Base-by-base conservation (phyloP, 257 asterid species). In the Lantana camara region DNA sequence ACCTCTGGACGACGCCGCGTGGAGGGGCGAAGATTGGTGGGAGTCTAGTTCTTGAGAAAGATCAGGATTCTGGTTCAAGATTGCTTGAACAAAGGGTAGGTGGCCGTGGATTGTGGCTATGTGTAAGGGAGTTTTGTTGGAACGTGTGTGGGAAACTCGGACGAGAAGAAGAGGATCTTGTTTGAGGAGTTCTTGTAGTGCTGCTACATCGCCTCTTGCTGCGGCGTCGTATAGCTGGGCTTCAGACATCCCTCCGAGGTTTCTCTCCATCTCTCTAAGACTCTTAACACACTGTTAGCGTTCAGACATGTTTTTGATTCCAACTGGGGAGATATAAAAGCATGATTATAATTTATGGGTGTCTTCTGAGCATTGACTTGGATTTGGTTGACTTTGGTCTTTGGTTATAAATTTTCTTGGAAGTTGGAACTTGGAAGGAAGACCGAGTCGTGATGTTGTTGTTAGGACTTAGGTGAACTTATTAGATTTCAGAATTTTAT, bases 61-160 rank as follows among this genome's bases (percentile, higher is more conserved):
- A 7, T 19, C 57, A 4, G 77, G 72, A 24, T 67, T 72, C 23
- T 3, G 66, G 1, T 30, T 53, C 44, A 85, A 16, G 63, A 80
- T 64, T 45, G 64, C 52, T 12, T 57, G 53, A 15, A 76, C 75
- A 10, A 80, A 80, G 44, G 60, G 57, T 2, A 67, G 1, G 56
- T 80, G 67, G 0, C 80, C 75, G 4, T 45, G 63, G 60, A 70
- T 46, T 17, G 80, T 58, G 38, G 89, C 87, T 19, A 78, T 29
- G 38, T 85, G 93, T 10, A 85, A 55, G 11, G 82, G 83, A 21
- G 82, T 80, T 70, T 76, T 82, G 42, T 63, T 67, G 30, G 66
- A 68, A 57, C 54, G 24, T 7, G 78, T 78, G 32, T 67, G 67
- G 4, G 68, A 78, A 20, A 75, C 63, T 57, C 73, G 74, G 4